phyloP scores from a whole-genome alignment of 768 basidiomycete genomes.

The Rhizopogon salebrosus region DNA sequence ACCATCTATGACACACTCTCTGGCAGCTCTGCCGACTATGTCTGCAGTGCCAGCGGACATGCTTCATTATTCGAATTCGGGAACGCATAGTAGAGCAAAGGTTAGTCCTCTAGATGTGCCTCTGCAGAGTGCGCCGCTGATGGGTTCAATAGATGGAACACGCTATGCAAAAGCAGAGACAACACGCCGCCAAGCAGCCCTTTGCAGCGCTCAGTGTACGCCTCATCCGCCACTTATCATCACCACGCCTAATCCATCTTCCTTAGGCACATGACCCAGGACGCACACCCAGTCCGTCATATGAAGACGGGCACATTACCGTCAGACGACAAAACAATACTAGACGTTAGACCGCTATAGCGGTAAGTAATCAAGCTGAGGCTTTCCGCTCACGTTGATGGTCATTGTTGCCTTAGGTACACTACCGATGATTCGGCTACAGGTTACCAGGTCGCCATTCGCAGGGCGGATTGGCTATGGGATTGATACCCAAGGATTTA shows the following conservation, averaged over 20 bases:
- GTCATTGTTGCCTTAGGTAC: slow-evolving; percentile 18
- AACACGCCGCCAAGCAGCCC: slow-evolving; percentile 17
- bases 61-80: slow-evolving; percentile 25
- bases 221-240: background rate
- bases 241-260: background rate
- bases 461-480: slow-evolving; percentile 17
- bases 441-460: slow-evolving; percentile 11
- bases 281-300: slow-evolving; percentile 27
- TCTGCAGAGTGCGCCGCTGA: slow-evolving; percentile 5
- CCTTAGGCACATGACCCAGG: slow-evolving; percentile 23
- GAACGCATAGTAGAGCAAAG: slow-evolving; percentile 25
- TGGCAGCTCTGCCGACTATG: slow-evolving; percentile 26
- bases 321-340: slow-evolving; percentile 24
- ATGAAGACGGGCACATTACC: slow-evolving; percentile 28
- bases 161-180: slow-evolving; percentile 26
- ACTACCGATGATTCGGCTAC: slow-evolving; percentile 20
- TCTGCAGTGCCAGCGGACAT: slow-evolving; percentile 25
- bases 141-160: slow-evolving; percentile 22
- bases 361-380: background rate
- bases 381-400: slow-evolving; percentile 6
- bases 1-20: slow-evolving; percentile 28
- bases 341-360: slow-evolving; percentile 12
- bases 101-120: slow-evolving; percentile 8
- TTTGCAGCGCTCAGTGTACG: slow-evolving; percentile 21
- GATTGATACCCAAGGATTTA: slow-evolving; percentile 11